Base-by-base conservation (phyloP, 805 yeast species). In the Kuraishia piskuri region DNA sequence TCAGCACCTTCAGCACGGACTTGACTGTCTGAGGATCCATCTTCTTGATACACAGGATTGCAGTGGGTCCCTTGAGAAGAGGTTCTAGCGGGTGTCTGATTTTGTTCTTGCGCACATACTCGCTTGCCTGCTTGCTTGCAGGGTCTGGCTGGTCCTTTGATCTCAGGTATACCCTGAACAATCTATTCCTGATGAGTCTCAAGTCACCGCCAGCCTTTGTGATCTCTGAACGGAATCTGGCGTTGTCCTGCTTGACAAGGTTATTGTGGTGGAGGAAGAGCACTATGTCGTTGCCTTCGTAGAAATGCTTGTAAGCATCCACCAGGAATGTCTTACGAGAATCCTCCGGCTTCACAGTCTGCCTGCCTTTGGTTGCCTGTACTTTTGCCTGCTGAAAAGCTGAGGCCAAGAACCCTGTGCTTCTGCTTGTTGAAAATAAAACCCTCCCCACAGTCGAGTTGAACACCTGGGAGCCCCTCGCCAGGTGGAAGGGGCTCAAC, bases 241-340 rank as follows among this genome's bases (percentile, higher is more conserved):
- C 79, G 64, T 86, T 83, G 58, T 94, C 98, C 14, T 69, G 61
- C 59, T 88, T 84, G 54, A 79, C 67, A 59, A 91, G 70, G 66
- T 90, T 90, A 67, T 90, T 89, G 72, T 89, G 92, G 71, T 94
- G 99, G 5, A 84, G 80, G 59, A 88, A 83, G 53, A 92, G 75
- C 14, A 91, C 74, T 48, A 91, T 82, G 44, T 88, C 83, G 66
- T 82, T 82, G 25, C 69, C 73, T 54, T 84, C 83, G 71, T 90
- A 77, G 57, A 90, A 66, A 57, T 84, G 71, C 56, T 88, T 80
- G 74, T 92, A 92, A 59, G 79, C 74, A 68, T 92, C 96, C 57
- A 92, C 75, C 57, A 92, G 74, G 61, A 82, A 90, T 0, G 97
- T 90, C 72, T 92, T 92, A 71, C 97, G 82, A 3, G 92, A 83